Base-by-base conservation (phyloP, 2,329 filamentous ascomycete species). In the Graphiopsis chlorocephala region DNA sequence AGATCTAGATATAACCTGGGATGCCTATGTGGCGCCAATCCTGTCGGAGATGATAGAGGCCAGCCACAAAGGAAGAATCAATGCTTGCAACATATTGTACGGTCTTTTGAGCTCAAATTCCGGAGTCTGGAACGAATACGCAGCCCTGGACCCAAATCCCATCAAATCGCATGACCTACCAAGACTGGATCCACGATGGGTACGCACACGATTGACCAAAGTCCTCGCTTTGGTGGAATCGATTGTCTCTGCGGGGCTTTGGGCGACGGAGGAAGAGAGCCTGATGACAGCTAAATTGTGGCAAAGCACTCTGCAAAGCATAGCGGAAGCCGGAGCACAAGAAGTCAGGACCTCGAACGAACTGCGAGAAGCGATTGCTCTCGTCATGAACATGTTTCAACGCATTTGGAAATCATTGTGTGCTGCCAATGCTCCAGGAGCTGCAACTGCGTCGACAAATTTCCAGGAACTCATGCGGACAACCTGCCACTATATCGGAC, bases 271-370 rank as follows among this genome's bases (percentile, higher is more conserved):
- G 15, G 67, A 66, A 45, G 61, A 62, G 17, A 61, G 66, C 8
- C 73, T 77, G 5, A 68, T 70, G 28, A 64, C 64, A 20, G 69
- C 71, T n/a, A 20, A 26, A 5, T 29, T 65, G 17, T 77, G 75
- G 64, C 74, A 78, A 12, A 78, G 81, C 33, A 80, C 92, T 14
- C 81, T 91, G 50, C 79, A 81, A 3, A 85, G 88, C 1, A 80
- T 93, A 28, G 84, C 87, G 2, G 84, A 85, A 57, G 90, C 90
- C 45, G 89, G 89, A 26, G 85, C 84, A 48, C 96, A 97, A 77
- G 95, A 99, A 77, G 90, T 99, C 70, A 96, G 94, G 71, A 88
- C 93, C 7, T 93, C 92, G 0, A 85, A 85, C 14, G 94, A 98
- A 67, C 91, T 93, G 1, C 90, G 91, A 72, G 85, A 88, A 66